Conservation (phyloP, 805 yeast genomes). For the Pichia exigua region DNA sequence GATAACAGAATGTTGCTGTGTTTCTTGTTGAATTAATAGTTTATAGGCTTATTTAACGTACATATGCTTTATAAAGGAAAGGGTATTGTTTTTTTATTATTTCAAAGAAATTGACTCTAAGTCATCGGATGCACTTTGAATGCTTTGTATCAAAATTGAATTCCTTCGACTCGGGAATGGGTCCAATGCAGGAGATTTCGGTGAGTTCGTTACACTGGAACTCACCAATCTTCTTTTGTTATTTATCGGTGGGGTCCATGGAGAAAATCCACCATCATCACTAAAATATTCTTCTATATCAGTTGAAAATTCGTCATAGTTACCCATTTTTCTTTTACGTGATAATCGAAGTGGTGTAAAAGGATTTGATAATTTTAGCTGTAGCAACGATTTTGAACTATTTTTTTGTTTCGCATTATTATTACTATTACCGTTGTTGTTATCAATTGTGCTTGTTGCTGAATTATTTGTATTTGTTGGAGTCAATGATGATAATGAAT, state of each 20-base stretch:
- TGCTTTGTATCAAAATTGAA: constrained; percentile 18
- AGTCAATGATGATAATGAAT: constrained; percentile 1
- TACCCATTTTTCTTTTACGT: constrained; percentile 3
- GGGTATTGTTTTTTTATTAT: background rate
- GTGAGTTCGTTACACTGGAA: constrained; percentile 13
- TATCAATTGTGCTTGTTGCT: background rate
- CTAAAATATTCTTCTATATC: constrained; percentile 7
- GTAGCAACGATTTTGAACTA: background rate
- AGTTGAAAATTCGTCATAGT: constrained; percentile 3
- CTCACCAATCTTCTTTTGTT: constrained; percentile 11
- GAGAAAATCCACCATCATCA: constrained; percentile 7
- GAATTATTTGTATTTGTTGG: constrained; percentile 3
- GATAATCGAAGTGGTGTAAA: background rate
- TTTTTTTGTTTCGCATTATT: background rate
- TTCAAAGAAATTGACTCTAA: constrained; percentile 23
- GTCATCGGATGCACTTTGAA: constrained; percentile 27
- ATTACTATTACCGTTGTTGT: too few species aligned
- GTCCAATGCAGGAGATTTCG: constrained; percentile 9
- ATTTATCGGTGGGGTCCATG: constrained; percentile 5
- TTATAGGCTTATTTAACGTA: background rate
- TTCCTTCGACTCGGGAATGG: constrained; percentile 16
- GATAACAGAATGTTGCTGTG: background rate
- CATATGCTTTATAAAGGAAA: background rate
- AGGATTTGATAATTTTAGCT: background rate
- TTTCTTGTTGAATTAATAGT: background rate